Percentiles rank a stretch among this genome's conserved stretches.
Evolutionary conservation across 1,284 basidiomycete species (phyloP).

Genomic region (Moesziomyces globuligerus): DNA sequence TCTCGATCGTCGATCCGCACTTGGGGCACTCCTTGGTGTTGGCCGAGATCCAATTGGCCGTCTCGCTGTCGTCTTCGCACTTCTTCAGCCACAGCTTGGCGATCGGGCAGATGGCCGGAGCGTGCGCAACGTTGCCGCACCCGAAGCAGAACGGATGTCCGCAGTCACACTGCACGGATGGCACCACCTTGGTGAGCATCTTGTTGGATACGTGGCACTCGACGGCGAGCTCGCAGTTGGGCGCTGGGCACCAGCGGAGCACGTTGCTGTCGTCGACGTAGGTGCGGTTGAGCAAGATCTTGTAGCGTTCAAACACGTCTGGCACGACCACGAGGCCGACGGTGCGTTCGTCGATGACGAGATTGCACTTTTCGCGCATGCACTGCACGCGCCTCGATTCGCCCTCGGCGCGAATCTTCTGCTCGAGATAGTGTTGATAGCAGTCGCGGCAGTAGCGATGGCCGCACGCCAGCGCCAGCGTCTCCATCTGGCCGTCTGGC

Average conservation of each 20-base stretch:
- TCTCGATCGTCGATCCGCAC: conserved; percentile 97
- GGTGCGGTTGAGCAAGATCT: conserved; percentile 85
- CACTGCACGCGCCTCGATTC: conserved; percentile 85
- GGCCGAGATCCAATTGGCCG: conserved; percentile 98
- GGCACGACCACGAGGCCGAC: conserved; percentile 62
- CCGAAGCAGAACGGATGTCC: conserved; percentile 75
- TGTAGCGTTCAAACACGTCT: conserved; percentile 72
- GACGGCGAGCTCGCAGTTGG: conserved; percentile 78
- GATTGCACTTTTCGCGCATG: conserved; percentile 88
- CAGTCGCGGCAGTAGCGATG: conserved; percentile 72
- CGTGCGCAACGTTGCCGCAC: conserved; percentile 75
- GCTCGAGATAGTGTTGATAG: conserved; percentile 83
- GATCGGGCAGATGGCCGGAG: conserved; percentile 87
- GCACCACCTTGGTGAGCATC: conserved; percentile 79
- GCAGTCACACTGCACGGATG: conserved; percentile 83
- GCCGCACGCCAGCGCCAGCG: conserved; percentile 61
- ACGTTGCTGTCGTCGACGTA: conserved; percentile 86
- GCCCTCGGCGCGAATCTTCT: conserved; percentile 89
- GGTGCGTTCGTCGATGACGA: conserved; percentile 72
- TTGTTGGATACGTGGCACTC: conserved; percentile 78
- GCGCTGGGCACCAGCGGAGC: conserved; percentile 89
- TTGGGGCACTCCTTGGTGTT: conserved; percentile 95
- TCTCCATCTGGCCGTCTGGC: conserved; percentile 51
- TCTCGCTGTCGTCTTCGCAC: conserved; percentile 96
- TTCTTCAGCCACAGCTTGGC: conserved; percentile 96